Conservation (phyloP, 2,329 filamentous ascomycete genomes). For the Phaeoacremonium minimum region DNA sequence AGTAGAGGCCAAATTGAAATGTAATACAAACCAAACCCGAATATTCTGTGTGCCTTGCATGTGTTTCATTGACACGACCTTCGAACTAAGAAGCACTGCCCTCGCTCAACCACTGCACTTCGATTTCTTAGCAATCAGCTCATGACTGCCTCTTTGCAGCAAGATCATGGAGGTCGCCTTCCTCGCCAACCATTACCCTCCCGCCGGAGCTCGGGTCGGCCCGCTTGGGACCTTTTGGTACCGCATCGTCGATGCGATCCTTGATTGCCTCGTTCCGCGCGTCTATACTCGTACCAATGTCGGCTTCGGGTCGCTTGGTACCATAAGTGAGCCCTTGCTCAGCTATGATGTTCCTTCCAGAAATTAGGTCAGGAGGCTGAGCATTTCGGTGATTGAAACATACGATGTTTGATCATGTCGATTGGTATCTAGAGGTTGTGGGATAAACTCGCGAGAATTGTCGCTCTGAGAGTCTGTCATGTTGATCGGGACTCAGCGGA, state of each 20-base stretch:
- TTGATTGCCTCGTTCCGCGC: conserved; percentile 17
- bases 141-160: conserved; percentile 18
- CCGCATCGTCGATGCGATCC: conserved; percentile 22
- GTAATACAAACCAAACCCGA: too few relatives aligned
- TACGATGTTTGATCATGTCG: background rate
- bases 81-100: too few relatives aligned
- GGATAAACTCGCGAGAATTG: background rate
- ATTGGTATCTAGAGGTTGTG: background rate
- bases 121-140: background rate
- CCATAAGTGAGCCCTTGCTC: background rate
- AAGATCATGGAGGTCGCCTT: conserved; percentile 24
- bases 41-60: too few relatives aligned
- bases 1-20: too few relatives aligned
- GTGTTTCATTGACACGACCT: too few relatives aligned
- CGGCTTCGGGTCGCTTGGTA: background rate
- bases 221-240: conserved; percentile 20
- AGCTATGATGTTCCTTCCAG: background rate
- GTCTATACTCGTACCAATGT: conserved; percentile 10
- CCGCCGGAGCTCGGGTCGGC: conserved; percentile 19
- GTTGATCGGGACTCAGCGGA: too few relatives aligned
- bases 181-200: conserved; percentile 23
- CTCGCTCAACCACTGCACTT: too few relatives aligned
- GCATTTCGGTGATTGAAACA: background rate
- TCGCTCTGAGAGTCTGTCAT: background rate
- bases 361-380: background rate